Evolutionary conservation across 2,329 filamentous ascomycete species (phyloP).

Genomic region (Fusarium chlamydosporum): DNA sequence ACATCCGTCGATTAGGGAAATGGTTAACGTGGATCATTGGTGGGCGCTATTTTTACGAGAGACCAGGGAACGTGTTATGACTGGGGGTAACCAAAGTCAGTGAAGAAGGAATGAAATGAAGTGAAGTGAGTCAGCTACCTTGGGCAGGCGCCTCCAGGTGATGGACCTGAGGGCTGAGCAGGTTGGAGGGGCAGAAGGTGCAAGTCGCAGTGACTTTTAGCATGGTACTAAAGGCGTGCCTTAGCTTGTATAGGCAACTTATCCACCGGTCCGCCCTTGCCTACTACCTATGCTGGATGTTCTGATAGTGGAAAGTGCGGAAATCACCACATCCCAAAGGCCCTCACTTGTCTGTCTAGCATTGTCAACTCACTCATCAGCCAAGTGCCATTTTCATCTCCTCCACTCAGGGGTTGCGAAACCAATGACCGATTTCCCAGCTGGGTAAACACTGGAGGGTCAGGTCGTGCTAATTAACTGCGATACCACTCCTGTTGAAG

Average conservation of each 20-base stretch:
- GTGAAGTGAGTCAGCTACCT: conserved; percentile 10
- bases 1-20: conserved; percentile 17
- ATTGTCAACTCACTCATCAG: conserved; percentile 27
- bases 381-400: conserved; percentile 20
- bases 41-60: neutral
- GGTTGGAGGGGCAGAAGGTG: neutral
- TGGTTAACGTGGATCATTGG: conserved; percentile 7
- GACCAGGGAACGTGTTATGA: neutral
- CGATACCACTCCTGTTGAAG: neutral
- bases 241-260: conserved; percentile 4
- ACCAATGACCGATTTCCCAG: conserved; percentile 25
- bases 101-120: conserved; percentile 7
- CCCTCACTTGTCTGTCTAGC: conserved; percentile 2
- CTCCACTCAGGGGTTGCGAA: conserved; percentile 38
- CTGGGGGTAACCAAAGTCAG: neutral
- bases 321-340: conserved; percentile 25
- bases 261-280: conserved; percentile 1
- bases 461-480: conserved; percentile 18
- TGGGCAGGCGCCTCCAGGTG: conserved; percentile 1
- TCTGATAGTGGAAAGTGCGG: conserved; percentile 13
- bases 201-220: conserved; percentile 18
- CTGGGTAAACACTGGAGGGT: conserved; percentile 22
- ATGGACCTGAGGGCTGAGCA: neutral
- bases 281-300: conserved; percentile 23
- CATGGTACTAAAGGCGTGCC: neutral